Base-by-base conservation (phyloP, 192 early-diverging fungal genomes). In the Nowakowskiella sp. region DNA sequence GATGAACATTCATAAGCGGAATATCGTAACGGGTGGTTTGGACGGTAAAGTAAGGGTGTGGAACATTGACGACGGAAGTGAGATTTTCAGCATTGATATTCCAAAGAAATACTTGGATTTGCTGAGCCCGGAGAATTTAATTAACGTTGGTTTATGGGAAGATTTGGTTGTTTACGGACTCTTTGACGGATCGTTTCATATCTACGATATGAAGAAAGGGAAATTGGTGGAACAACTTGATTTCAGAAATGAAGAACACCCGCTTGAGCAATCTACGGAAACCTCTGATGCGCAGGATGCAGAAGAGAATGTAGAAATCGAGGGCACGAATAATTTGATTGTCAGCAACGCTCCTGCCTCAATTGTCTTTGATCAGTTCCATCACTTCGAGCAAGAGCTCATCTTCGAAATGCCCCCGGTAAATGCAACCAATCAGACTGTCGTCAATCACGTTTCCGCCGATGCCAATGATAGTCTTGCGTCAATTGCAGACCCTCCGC, bases 121-220 rank as follows among this genome's bases (percentile, higher is more conserved):
- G 21, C 42, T 66, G 8, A 33, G 27, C 8, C 39, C 53, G 25
- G 51, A 65, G 19, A 58, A 58, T 16, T 42, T 66, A 8, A 34
- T 66, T 9, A 66, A 66, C 52, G 65, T 66, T 10, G 59, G 60
- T 1, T 36, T 66, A 5, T 66, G 65, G 65, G 65, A 65, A 25
- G 61, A 66, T 39, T 27, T 58, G 0, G 44, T 66, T n/a, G 65
- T 57, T 29, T 66, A 66, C 30, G 65, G 65, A 33, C 21, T 66
- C 4, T 57, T 36, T 8, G 61, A 66, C 6, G 62, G 61, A 6
- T 31, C 50, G 23, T 66, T 56, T 36, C 59, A 32, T 25, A 49
- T 66, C 7, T 24, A 34, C 30, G 28, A 67, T 39, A 53, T 52
- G 3, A 44, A 22, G 29, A 36, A 53, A 30, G 53, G 49, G 49